A percentile compares a stretch with the other conserved stretches of the same genome.
Evolutionary conservation across 345 rosid species (phyloP).

Genomic region (Gossypium ekmanianum): DNA sequence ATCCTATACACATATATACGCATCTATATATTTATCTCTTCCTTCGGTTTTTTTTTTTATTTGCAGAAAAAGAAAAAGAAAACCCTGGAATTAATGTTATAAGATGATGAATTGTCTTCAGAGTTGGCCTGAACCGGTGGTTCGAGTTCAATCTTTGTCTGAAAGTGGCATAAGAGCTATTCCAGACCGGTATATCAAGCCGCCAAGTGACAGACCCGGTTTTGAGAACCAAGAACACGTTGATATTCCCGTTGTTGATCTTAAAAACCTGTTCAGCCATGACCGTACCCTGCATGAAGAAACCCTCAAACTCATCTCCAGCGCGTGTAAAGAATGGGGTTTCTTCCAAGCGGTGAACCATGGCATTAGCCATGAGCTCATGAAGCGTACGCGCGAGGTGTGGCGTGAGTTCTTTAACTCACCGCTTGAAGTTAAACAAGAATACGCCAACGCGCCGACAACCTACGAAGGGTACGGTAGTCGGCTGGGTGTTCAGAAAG

Average conservation of each 20-base stretch:
- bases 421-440: conserved; percentile 63
- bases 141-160: conserved; percentile 81
- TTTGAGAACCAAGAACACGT: conserved; percentile 1
- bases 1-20: not conserved
- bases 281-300: conserved; percentile 17
- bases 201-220: conserved; percentile 45
- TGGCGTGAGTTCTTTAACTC: conserved; percentile 75
- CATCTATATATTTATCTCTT: not conserved
- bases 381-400: conserved; percentile 44
- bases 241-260: conserved; percentile 65
- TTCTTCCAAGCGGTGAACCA: conserved; percentile 92
- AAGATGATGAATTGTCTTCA: conserved; percentile 31
- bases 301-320: conserved; percentile 31
- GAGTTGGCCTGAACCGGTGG: conserved; percentile 89
- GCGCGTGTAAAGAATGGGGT: conserved; percentile 81
- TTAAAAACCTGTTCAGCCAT: conserved; percentile 22
- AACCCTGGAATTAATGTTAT: not conserved
- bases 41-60: not conserved
- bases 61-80: not conserved
- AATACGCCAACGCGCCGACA: conserved; percentile 65
- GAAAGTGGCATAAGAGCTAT: conserved; percentile 48
- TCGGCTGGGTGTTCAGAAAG: conserved; percentile 75
- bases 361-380: conserved; percentile 54
- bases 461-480: conserved; percentile 96
- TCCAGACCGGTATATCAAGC: conserved; percentile 67